These are phyloP conservation scores for Pilasporangium apinafurcum DNA, from an alignment of 352 stramenopile genomes.

Conservation along the genomic window DNA sequence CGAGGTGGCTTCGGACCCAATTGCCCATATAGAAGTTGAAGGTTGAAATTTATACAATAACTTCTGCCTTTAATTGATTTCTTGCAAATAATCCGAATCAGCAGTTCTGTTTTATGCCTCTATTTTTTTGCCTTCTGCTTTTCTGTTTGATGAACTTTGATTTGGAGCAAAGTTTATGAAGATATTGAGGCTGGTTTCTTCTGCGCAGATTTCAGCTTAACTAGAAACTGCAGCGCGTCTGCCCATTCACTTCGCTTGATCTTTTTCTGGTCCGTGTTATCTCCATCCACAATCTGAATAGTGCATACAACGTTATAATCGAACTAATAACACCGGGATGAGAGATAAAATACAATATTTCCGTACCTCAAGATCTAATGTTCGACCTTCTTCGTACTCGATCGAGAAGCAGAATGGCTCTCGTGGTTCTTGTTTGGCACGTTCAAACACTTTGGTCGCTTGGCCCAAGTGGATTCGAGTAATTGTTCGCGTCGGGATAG, in stretches of 20 bases:
- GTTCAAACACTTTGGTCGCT: constrained; percentile 55
- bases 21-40: too few species aligned
- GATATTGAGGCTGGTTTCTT: constrained; percentile 9
- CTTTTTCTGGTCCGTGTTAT: constrained; percentile 55
- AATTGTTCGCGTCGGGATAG: constrained; percentile 51
- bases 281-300: constrained; percentile 54
- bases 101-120: too few species aligned
- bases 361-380: constrained; percentile 63
- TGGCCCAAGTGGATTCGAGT: constrained; percentile 33
- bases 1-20: too few species aligned
- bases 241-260: constrained; percentile 54
- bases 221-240: constrained; percentile 65
- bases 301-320: neutral
- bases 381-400: constrained; percentile 67
- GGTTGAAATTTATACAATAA: too few species aligned
- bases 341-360: neutral
- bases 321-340: too few species aligned
- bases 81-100: too few species aligned
- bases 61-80: too few species aligned
- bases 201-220: constrained; percentile 52
- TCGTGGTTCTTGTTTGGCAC: constrained; percentile 36
- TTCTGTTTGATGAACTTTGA: neutral
- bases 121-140: too few species aligned
- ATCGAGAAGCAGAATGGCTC: constrained; percentile 69
- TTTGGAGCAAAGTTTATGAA: too few species aligned